A percentile compares a stretch with the other conserved stretches of the same genome.
Evolutionary conservation across 2,329 filamentous ascomycete species (phyloP).

Genomic region (Colletotrichum chlorophyti): DNA sequence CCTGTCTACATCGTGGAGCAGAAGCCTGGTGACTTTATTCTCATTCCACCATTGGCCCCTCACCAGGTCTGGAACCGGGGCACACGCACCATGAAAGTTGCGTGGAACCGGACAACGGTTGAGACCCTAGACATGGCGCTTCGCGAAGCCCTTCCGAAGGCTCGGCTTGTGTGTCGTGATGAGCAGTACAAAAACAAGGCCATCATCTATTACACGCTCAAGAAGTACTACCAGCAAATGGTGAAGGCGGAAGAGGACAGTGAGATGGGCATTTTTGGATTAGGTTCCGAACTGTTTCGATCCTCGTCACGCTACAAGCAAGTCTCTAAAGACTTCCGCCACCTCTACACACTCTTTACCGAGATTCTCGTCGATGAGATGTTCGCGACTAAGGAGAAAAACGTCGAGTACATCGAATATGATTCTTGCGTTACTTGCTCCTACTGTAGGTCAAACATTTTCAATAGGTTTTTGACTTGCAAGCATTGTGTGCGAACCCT

Average conservation of each 20-base stretch:
- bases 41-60: conserved; percentile 90
- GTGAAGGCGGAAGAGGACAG: conserved; percentile 58
- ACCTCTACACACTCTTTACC: conserved; percentile 79
- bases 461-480: conserved; percentile 95
- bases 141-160: conserved; percentile 85
- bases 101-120: conserved; percentile 94
- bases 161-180: conserved; percentile 90
- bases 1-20: conserved; percentile 94
- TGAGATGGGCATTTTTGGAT: conserved; percentile 53
- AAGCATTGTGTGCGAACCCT: conserved; percentile 77
- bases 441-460: conserved; percentile 95
- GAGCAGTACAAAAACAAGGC: conserved; percentile 99
- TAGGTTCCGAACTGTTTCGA: conserved; percentile 53
- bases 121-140: conserved; percentile 89
- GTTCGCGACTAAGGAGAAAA: conserved; percentile 75
- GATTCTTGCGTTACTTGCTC: conserved; percentile 95
- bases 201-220: conserved; percentile 86
- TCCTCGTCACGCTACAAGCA: conserved; percentile 63
- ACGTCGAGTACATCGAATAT: conserved; percentile 79
- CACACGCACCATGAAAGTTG: conserved; percentile 94
- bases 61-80: conserved; percentile 99
- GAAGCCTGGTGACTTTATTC: conserved; percentile 86
- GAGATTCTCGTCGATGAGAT: conserved; percentile 84
- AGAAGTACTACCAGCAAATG: conserved; percentile 76
- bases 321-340: conserved; percentile 82